Evolutionary conservation across 306 rosid species (phyloP), one percentile per base, ranked within the genome.

Genomic region (Crataegus laevigata): DNA sequence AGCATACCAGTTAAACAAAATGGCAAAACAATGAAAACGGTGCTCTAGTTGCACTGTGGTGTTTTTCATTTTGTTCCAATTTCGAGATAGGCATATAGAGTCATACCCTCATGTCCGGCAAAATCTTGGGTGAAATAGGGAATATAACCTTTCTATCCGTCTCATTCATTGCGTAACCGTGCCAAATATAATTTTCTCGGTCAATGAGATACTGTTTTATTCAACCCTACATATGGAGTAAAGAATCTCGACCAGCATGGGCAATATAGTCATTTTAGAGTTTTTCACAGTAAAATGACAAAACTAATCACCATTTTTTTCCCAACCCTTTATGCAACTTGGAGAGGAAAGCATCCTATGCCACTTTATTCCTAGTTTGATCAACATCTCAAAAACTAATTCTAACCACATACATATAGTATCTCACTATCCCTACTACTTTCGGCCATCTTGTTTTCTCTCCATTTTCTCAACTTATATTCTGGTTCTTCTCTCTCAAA

Each of bases 291-390:
- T 59, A 72, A 21, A 15, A 30, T 85, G 89, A 88, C 84, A 85
- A 81, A 88, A 83, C 80, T 50, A 79, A 78, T 82, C 84, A 77
- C 82, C 84, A 69, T 79, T 73, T 66, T 80, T 87, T 18, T 76
- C 51, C 51, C 83, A 74, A 67, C 75, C 78, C 47, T 11, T 79
- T 85, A 69, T 57, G 72, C 90, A 82, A 83, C 86, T 83, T 87
- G 89, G 76, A 79, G 63, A 55, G 15, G 64, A 84, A 79, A 83
- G 90, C 77, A 80, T 11, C 63, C 70, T 66, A 4, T 24, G 8
- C 74, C 79, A 75, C 94, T 87, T 87, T 89, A 89, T 87, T 84
- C 91, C 83, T 74, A 79, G 79, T 83, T 80, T 84, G 80, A 75
- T 80, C 74, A 80, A 64, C 77, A 71, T 75, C 78, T 81, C 69